Conservation (phyloP, 1,284 basidiomycete species). For the Trichosporon coremiiforme region DNA sequence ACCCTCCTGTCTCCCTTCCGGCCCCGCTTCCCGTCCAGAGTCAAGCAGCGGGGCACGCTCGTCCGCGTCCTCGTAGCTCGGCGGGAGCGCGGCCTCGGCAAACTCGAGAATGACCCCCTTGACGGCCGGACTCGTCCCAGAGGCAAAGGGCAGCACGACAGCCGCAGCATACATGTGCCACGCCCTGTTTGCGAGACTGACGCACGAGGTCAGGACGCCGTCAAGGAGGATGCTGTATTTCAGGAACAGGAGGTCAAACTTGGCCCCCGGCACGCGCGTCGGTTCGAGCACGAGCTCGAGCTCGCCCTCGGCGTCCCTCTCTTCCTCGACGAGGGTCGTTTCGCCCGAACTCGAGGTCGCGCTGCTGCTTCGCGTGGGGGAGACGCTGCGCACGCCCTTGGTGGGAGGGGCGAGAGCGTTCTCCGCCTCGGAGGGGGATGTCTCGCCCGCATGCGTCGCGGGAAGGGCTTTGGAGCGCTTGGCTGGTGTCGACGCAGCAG, state of each 20-base stretch:
- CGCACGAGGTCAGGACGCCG: conserved; percentile 44
- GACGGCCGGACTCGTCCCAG: conserved; percentile 52
- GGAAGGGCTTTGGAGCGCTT: neutral
- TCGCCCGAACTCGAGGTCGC: neutral
- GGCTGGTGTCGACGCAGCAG: too few relatives aligned
- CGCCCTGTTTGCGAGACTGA: conserved; percentile 35
- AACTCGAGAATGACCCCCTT: conserved; percentile 56
- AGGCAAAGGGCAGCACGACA: conserved; percentile 51
- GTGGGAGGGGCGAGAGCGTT: neutral
- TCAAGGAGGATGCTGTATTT: conserved; percentile 52
- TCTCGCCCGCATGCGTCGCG: neutral
- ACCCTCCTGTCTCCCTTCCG: neutral
- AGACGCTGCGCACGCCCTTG: neutral
- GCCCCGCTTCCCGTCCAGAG: neutral
- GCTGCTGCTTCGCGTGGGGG: neutral
- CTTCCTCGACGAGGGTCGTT: conserved; percentile 7
- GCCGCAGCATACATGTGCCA: conserved; percentile 55
- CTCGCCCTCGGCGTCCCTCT: conserved; percentile 32
- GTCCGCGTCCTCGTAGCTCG: conserved; percentile 26
- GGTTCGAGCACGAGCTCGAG: conserved; percentile 29
- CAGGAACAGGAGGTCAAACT: conserved; percentile 54
- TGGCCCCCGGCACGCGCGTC: conserved; percentile 36
- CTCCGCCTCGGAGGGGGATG: neutral
- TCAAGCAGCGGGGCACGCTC: neutral
- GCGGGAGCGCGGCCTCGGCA: conserved; percentile 20